phyloP scores from a whole-genome alignment of 1,284 basidiomycete genomes.

The Abortiporus biennis region DNA sequence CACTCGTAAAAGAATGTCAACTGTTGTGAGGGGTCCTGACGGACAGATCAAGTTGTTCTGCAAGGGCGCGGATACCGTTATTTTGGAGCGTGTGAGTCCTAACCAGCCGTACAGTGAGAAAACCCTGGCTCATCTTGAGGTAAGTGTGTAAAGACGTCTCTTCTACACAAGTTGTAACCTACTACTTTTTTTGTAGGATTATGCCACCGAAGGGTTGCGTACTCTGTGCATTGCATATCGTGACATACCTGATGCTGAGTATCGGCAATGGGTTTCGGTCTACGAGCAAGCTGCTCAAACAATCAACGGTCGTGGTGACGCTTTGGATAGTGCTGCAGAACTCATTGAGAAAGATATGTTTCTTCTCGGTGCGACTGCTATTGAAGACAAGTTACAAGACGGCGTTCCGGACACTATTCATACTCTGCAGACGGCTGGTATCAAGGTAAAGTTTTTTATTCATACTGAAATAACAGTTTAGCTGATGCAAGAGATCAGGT shows the following conservation, averaged over 20 bases:
- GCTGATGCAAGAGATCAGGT: constrained; percentile 40
- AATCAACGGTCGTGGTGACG: constrained; percentile 89
- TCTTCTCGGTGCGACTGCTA: constrained; percentile 93
- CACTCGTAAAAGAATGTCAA: constrained; percentile 97
- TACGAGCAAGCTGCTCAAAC: constrained; percentile 92
- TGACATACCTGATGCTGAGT: constrained; percentile 88
- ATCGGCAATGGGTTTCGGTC: constrained; percentile 81
- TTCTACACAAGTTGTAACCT: constrained; percentile 3
- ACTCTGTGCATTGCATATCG: constrained; percentile 96
- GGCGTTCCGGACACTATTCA: constrained; percentile 99
- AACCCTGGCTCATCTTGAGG: constrained; percentile 89
- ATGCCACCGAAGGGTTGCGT: constrained; percentile 93
- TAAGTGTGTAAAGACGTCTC: no score
- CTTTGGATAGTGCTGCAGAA: constrained; percentile 92
- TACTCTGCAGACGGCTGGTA: constrained; percentile 95
- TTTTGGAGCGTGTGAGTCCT: constrained; percentile 79
- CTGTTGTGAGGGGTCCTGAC: constrained; percentile 82
- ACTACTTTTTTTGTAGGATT: constrained; percentile 54
- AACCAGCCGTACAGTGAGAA: constrained; percentile 84
- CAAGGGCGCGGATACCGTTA: constrained; percentile 98
- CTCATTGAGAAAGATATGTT: constrained; percentile 93
- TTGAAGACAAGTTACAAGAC: constrained; percentile 98
- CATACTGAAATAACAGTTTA: constrained; percentile 6
- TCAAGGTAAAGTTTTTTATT: constrained; percentile 57
- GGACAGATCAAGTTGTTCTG: constrained; percentile 94